phyloP scores from a whole-genome alignment of 192 early-diverging fungal genomes.

The Blastocladiella britannica region DNA sequence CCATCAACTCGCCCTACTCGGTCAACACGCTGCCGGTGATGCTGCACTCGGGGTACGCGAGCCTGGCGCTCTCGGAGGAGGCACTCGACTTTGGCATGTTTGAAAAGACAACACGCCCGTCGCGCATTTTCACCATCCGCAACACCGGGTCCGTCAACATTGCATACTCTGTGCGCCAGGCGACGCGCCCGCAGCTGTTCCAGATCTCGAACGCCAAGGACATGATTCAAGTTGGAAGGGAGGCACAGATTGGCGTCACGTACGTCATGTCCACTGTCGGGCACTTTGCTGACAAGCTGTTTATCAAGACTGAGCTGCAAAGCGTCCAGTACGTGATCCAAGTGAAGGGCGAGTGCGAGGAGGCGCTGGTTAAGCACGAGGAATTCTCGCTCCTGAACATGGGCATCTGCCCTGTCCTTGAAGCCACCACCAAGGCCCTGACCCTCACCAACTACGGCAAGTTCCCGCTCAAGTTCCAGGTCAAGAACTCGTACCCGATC shows the following conservation, averaged over 20 bases:
- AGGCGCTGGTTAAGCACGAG: constrained; percentile 28
- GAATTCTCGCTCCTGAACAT: constrained; percentile 33
- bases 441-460: constrained; percentile 30
- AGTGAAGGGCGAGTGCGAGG: constrained; percentile 36
- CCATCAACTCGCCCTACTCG: constrained; percentile 34
- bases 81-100: constrained; percentile 42
- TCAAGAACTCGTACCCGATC: constrained; percentile 32
- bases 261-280: constrained; percentile 25
- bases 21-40: constrained; percentile 29
- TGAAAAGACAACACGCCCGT: constrained; percentile 25
- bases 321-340: constrained; percentile 23
- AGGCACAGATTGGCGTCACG: constrained; percentile 19
- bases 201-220: constrained; percentile 24
- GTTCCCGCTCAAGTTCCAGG: constrained; percentile 22
- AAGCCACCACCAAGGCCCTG: constrained; percentile 22
- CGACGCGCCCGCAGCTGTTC: constrained; percentile 25
- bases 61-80: constrained; percentile 22
- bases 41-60: constrained; percentile 30
- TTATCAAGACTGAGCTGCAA: constrained; percentile 31
- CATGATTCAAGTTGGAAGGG: constrained; percentile 17
- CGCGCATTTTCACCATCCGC: constrained; percentile 15
- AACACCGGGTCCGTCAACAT: constrained; percentile 36
- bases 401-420: constrained; percentile 37
- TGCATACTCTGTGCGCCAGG: constrained; percentile 23
- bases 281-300: constrained; percentile 23